Evolutionary conservation across 768 basidiomycete genomes (phyloP).

Genomic region (Leccinum olivaceopallidum): DNA sequence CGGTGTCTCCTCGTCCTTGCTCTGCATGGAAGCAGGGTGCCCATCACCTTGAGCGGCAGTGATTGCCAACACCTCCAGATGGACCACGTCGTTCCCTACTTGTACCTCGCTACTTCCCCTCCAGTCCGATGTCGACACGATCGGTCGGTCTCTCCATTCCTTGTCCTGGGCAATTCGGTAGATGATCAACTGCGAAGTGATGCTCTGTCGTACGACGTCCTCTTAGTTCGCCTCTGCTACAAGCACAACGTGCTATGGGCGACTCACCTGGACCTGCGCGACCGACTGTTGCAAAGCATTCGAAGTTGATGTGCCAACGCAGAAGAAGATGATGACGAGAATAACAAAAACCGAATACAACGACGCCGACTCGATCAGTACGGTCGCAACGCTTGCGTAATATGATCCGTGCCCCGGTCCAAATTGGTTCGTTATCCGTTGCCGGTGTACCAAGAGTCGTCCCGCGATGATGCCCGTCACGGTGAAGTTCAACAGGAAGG

Average conservation of each 20-base stretch:
- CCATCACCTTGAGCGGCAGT: not conserved
- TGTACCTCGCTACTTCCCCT: constrained; percentile 9
- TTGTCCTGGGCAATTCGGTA: constrained; percentile 22
- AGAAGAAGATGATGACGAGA: constrained; percentile 15
- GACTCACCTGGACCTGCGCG: constrained; percentile 23
- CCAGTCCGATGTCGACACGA: constrained; percentile 17
- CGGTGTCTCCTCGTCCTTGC: constrained; percentile 6
- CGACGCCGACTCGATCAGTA: constrained; percentile 24
- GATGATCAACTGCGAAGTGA: constrained; percentile 20
- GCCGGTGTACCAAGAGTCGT: constrained; percentile 18
- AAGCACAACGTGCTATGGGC: not conserved
- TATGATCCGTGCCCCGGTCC: constrained; percentile 15
- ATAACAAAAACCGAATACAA: constrained; percentile 17
- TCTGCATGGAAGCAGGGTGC: not conserved
- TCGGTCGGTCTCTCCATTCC: constrained; percentile 11
- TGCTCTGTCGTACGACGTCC: constrained; percentile 6
- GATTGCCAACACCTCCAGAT: not conserved
- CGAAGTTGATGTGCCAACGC: not conserved
- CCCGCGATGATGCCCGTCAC: constrained; percentile 21
- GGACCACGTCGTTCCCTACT: not conserved
- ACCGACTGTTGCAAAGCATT: constrained; percentile 17
- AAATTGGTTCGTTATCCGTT: constrained; percentile 10
- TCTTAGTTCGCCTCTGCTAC: not conserved
- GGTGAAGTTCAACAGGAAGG: constrained; percentile 14
- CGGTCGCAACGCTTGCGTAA: constrained; percentile 11